Evolutionary conservation across 2,329 filamentous ascomycete species (phyloP).

Genomic region (Sporothrix inflata): DNA sequence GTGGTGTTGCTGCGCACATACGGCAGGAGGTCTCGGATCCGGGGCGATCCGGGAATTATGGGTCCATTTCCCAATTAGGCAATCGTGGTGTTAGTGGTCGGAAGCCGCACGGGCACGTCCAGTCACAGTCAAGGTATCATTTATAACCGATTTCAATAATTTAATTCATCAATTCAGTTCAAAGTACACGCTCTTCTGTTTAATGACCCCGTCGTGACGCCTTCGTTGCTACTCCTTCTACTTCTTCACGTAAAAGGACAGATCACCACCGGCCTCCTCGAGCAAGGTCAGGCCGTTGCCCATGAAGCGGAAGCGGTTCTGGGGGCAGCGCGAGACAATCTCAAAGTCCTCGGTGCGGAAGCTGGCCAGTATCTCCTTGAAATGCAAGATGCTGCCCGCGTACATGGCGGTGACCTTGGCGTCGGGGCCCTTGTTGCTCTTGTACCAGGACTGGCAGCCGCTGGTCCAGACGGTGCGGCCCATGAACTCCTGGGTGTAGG

Average conservation of each 20-base stretch:
- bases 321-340: slow-evolving; percentile 29
- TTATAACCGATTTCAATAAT: no score
- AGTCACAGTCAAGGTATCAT: neutral
- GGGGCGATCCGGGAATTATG: slow-evolving; percentile 15
- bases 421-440: slow-evolving; percentile 33
- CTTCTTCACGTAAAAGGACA: slow-evolving; percentile 17
- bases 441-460: slow-evolving; percentile 39
- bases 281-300: slow-evolving; percentile 26
- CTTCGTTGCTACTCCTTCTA: no score
- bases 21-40: neutral
- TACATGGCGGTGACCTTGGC: slow-evolving; percentile 37
- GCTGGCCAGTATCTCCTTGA: slow-evolving; percentile 36
- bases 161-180: neutral
- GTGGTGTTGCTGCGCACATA: neutral
- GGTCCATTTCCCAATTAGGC: slow-evolving; percentile 8
- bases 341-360: slow-evolving; percentile 42
- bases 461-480: slow-evolving; percentile 39
- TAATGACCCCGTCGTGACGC: no score
- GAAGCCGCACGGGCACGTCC: neutral
- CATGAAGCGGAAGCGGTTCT: slow-evolving; percentile 28
- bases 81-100: slow-evolving; percentile 12
- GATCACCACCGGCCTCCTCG: slow-evolving; percentile 10
- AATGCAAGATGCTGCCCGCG: slow-evolving; percentile 34
- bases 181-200: neutral
- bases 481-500: slow-evolving; percentile 39